Conservation (phyloP, 2,329 filamentous ascomycete genomes). For the Xylariales sp. region DNA sequence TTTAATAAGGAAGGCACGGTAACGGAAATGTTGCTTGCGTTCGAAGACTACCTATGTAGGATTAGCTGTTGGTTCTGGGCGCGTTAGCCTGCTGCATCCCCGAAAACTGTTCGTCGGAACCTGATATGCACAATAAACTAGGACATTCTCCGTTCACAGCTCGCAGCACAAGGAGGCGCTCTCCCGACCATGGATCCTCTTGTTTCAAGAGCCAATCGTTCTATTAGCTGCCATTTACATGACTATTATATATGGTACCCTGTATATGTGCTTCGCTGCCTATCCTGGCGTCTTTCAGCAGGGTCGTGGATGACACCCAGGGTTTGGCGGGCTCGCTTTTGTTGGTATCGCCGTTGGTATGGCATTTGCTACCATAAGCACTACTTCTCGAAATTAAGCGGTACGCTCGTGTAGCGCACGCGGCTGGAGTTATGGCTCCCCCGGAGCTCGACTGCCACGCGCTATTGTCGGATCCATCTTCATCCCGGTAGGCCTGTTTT, state of each 20-base stretch:
- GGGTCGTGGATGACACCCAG: conserved; percentile 52
- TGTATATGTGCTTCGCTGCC: conserved; percentile 57
- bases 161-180: conserved; percentile 55
- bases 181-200: conserved; percentile 62
- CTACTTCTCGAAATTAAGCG: conserved; percentile 35
- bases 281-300: conserved; percentile 64
- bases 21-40: too few relatives aligned
- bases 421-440: conserved; percentile 51
- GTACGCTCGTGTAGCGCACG: conserved; percentile 39
- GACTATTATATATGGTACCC: conserved; percentile 33
- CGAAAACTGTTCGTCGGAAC: too few relatives aligned
- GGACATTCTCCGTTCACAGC: too few relatives aligned
- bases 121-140: too few relatives aligned
- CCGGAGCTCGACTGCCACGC: conserved; percentile 61
- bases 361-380: conserved; percentile 51
- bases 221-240: conserved; percentile 61
- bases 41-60: too few relatives aligned
- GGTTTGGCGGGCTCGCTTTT: conserved; percentile 61
- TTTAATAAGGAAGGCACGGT: too few relatives aligned
- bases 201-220: conserved; percentile 69
- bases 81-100: too few relatives aligned
- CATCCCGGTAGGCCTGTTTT: conserved; percentile 62
- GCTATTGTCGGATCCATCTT: conserved; percentile 58
- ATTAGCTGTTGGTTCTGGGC: too few relatives aligned
- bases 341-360: conserved; percentile 67